Evolutionary conservation across 2,329 filamentous ascomycete genomes (phyloP).

Genomic region (Leptodontidium sp.): DNA sequence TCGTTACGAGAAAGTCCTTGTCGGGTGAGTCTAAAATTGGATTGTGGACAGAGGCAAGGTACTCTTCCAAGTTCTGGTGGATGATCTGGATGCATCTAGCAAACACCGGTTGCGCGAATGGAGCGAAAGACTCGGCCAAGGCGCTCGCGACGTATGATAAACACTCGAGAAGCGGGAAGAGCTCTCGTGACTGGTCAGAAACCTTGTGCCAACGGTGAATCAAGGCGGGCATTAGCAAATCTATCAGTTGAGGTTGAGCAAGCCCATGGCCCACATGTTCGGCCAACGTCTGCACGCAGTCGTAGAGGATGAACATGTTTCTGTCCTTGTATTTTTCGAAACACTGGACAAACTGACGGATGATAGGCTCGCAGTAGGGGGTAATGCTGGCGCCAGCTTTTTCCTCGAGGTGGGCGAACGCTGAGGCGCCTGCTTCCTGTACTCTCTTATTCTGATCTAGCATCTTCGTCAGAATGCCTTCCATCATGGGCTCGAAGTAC

Average conservation of each 20-base stretch:
- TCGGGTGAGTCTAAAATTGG: slow-evolving; percentile 78
- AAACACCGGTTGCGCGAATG: slow-evolving; percentile 89
- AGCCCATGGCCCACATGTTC: slow-evolving; percentile 87
- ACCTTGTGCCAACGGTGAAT: slow-evolving; percentile 89
- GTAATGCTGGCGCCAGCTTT: slow-evolving; percentile 83
- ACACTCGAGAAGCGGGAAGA: slow-evolving; percentile 96
- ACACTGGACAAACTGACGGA: slow-evolving; percentile 90
- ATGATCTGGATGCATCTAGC: slow-evolving; percentile 89
- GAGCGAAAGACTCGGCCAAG: slow-evolving; percentile 81
- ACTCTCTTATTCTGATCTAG: slow-evolving; percentile 97
- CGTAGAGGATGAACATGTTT: slow-evolving; percentile 99
- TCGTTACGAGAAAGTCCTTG: slow-evolving; percentile 97
- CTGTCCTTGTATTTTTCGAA: slow-evolving; percentile 97
- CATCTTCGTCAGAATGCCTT: slow-evolving; percentile 93
- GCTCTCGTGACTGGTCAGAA: slow-evolving; percentile 86
- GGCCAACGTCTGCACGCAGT: slow-evolving; percentile 96
- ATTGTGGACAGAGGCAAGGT: slow-evolving; percentile 73
- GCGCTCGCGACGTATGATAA: slow-evolving; percentile 93
- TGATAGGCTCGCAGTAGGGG: slow-evolving; percentile 88
- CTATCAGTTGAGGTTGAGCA: slow-evolving; percentile 81
- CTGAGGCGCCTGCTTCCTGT: slow-evolving; percentile 93
- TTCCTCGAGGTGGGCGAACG: slow-evolving; percentile 95
- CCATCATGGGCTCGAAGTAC: slow-evolving; percentile 97
- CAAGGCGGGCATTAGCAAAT: slow-evolving; percentile 90
- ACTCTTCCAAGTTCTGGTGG: slow-evolving; percentile 87